Percentiles rank a stretch among this genome's conserved stretches.
Evolutionary conservation across 176 grass and related monocot genomes (phyloP).

Genomic region (Elaeis guineensis): DNA sequence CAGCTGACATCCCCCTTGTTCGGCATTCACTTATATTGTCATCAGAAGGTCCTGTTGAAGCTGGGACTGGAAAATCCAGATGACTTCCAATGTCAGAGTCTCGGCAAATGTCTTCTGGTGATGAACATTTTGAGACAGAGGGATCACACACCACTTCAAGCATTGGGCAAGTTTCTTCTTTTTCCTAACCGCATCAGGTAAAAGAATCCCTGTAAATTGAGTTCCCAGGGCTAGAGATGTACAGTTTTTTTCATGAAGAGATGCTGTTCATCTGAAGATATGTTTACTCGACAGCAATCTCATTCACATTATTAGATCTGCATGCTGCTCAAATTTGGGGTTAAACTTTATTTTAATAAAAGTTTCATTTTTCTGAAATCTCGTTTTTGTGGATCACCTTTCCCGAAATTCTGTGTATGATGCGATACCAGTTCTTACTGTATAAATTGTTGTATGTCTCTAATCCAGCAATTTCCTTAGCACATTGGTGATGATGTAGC

Average conservation of each 20-base stretch:
- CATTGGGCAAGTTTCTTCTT: slow-evolving; percentile 31
- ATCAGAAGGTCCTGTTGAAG: slow-evolving; percentile 9
- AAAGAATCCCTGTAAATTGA: slow-evolving; percentile 66
- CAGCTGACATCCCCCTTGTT: slow-evolving; percentile 36
- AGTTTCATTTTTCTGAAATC: neutral
- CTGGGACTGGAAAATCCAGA: slow-evolving; percentile 8
- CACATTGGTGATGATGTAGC: no score
- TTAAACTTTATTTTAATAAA: neutral
- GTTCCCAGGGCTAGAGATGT: slow-evolving; percentile 51
- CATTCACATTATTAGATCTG: slow-evolving; percentile 7
- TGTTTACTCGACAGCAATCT: neutral
- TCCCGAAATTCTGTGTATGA: no score
- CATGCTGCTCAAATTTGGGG: neutral
- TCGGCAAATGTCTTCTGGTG: slow-evolving; percentile 30
- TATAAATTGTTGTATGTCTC: no score
- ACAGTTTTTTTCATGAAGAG: slow-evolving; percentile 26
- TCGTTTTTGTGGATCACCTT: no score
- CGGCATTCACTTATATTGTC: slow-evolving; percentile 21
- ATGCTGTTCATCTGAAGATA: neutral
- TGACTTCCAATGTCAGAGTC: slow-evolving; percentile 19
- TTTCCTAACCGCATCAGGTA: slow-evolving; percentile 41
- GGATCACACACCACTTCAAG: slow-evolving; percentile 17
- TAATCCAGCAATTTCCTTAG: no score
- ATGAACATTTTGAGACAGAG: slow-evolving; percentile 38
- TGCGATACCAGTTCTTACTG: no score